phyloP scores from a whole-genome alignment of 495 filamentous ascomycete genomes.

The Hypoxylon subgilvum region DNA sequence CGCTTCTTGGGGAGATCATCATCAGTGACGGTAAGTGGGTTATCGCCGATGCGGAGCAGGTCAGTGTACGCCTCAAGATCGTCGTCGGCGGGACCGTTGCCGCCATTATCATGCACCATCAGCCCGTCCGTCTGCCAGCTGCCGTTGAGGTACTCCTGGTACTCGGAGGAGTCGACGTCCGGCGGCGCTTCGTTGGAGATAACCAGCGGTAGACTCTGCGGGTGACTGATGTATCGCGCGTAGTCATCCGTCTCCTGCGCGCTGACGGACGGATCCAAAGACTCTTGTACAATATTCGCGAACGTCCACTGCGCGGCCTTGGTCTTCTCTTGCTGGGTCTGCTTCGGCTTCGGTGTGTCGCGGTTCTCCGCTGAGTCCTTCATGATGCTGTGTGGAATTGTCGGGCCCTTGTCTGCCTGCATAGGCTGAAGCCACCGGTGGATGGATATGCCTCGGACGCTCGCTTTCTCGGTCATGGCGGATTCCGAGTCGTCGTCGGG shows the following conservation, averaged over 20 bases:
- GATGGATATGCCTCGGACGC: slow-evolving; percentile 50
- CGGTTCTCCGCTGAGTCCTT: slow-evolving; percentile 47
- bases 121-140: slow-evolving; percentile 53
- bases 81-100: slow-evolving; percentile 55
- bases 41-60: slow-evolving; percentile 75
- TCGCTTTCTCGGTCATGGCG: slow-evolving; percentile 43
- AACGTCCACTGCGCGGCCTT: slow-evolving; percentile 83
- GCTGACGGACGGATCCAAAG: slow-evolving; percentile 78
- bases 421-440: slow-evolving; percentile 61
- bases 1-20: slow-evolving; percentile 88
- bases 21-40: slow-evolving; percentile 83
- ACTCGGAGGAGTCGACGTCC: slow-evolving; percentile 64
- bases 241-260: slow-evolving; percentile 82
- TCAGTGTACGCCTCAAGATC: slow-evolving; percentile 77
- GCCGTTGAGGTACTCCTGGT: slow-evolving; percentile 74
- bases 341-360: slow-evolving; percentile 42
- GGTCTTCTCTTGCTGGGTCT: slow-evolving; percentile 64
- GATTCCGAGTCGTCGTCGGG: slow-evolving; percentile 48
- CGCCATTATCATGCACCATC: slow-evolving; percentile 10
- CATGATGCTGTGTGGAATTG: slow-evolving; percentile 53
- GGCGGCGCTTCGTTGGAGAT: slow-evolving; percentile 69
- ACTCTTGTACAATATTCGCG: slow-evolving; percentile 78
- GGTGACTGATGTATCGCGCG: slow-evolving; percentile 87
- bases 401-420: slow-evolving; percentile 43
- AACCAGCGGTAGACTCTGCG: slow-evolving; percentile 86